Evolutionary conservation across 805 yeast species (phyloP), one percentile per base, ranked within the genome.

Genomic region (Metschnikowia koreensis): DNA sequence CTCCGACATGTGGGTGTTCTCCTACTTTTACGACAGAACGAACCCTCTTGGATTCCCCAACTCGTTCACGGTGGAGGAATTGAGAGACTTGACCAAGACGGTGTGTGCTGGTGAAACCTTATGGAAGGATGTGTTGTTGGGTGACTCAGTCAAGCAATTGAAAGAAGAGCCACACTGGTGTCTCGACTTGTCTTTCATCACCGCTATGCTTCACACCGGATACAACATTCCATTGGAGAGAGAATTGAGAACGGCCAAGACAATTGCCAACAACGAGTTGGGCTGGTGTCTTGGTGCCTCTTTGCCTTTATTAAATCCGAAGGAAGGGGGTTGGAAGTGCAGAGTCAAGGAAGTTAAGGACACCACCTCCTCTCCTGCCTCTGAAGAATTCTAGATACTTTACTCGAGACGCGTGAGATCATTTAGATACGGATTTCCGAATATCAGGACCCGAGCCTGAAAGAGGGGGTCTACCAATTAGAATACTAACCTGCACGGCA

Each of bases 231-330:
- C 97, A 55, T 79, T 89, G 53, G 76, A 80, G 58, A 84, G 98
- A 68, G 97, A 93, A 70, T 82, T 94, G 60, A 88, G 82, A 69
- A 94, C 97, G 7, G 98, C 97, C 8, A 84, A 90, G 75, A 91
- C 83, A 66, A 89, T 94, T 61, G 87, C 84, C 47, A 83, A 84
- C 65, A 91, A 89, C 63, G 99, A 94, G 73, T 79, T 94, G 47
- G 99, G 99, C 34, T 94, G 99, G 99, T 94, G 98, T 76, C 77
- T 94, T 51, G 99, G 99, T 61, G 99, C 98, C 1, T 89, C 97
- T 1, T 79, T 94, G 61, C 98, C 98, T 8, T 74, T 94, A 60
- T 76, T 94, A 60, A 94, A 88, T 56, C 75, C 77, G 54, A 71
- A 67, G 42, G 71, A 61, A 42, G 71, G 81, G 17, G 83, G 82